Evolutionary conservation across 306 rosid genomes (phyloP).

Genomic region (Notholithocarpus densiflorus): DNA sequence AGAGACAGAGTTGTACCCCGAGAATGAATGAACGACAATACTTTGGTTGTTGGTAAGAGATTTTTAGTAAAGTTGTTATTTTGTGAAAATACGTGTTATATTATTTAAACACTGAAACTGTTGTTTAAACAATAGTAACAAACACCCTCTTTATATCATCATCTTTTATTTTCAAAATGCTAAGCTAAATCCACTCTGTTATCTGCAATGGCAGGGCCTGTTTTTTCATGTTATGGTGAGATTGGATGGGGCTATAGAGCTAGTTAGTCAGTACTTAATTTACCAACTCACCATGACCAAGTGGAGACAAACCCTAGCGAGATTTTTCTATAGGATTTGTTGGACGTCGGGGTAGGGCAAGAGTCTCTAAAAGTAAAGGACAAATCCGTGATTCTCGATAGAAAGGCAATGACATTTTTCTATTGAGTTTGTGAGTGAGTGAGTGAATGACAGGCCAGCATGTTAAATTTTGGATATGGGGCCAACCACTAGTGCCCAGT

Average conservation of each 20-base stretch:
- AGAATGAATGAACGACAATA: not conserved
- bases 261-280: too few species aligned
- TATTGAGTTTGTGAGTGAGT: not conserved
- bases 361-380: not conserved
- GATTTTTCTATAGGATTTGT: not conserved
- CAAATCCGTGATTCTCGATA: conserved; percentile 16
- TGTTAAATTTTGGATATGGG: not conserved
- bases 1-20: not conserved
- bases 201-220: too few species aligned
- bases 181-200: not conserved
- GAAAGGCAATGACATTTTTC: not conserved
- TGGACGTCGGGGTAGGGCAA: conserved; percentile 1
- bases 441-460: not conserved
- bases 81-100: too few species aligned
- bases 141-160: not conserved
- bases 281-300: not conserved
- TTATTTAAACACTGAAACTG: too few species aligned
- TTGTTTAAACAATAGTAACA: too few species aligned
- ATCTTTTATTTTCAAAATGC: not conserved
- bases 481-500: too few species aligned
- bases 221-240: too few species aligned
- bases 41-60: too few species aligned
- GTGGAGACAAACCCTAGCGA: not conserved
- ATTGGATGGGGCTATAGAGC: too few species aligned
- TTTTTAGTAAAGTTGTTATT: too few species aligned